Percentiles rank a stretch among this genome's conserved stretches.
phyloP scores from a whole-genome alignment of 306 rosid species.

The Hippophae gyantsensis region DNA sequence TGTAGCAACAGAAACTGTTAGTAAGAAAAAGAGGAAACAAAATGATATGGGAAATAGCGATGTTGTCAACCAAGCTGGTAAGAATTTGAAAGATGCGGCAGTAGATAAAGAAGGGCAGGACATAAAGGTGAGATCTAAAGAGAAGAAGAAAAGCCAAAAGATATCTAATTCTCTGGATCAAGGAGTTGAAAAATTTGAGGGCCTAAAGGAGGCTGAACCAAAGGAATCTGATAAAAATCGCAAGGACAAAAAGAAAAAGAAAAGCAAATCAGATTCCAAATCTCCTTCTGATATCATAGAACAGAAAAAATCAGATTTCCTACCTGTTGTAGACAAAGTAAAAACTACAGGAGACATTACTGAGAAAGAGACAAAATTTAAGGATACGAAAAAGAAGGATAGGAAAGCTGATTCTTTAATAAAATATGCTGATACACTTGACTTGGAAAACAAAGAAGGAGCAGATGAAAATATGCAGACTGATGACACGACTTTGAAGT shows the following conservation, averaged over 20 bases:
- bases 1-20: conserved; percentile 3
- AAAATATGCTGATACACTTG: conserved; percentile 17
- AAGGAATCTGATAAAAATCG: conserved; percentile 24
- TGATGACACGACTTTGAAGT: conserved; percentile 21
- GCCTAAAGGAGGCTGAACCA: conserved; percentile 11
- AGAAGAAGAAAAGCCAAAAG: conserved; percentile 17
- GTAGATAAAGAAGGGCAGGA: conserved; percentile 2
- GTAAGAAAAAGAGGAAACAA: conserved; percentile 14
- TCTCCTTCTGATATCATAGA: conserved; percentile 20
- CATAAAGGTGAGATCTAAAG: conserved; percentile 11
- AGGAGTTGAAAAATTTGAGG: not conserved
- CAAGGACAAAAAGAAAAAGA: conserved; percentile 51
- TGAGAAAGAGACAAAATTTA: conserved; percentile 36
- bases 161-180: conserved; percentile 11
- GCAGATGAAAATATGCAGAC: not conserved
- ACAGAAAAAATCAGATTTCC: conserved; percentile 20
- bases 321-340: conserved; percentile 17
- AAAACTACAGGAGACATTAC: conserved; percentile 9
- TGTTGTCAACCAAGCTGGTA: not conserved
- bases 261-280: conserved; percentile 40
- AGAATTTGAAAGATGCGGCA: conserved; percentile 5
- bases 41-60: not conserved
- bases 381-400: conserved; percentile 49
- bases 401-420: conserved; percentile 18
- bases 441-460: conserved; percentile 5